Conservation (phyloP, 2,329 filamentous ascomycete species). For the Aspergillus sp. region DNA sequence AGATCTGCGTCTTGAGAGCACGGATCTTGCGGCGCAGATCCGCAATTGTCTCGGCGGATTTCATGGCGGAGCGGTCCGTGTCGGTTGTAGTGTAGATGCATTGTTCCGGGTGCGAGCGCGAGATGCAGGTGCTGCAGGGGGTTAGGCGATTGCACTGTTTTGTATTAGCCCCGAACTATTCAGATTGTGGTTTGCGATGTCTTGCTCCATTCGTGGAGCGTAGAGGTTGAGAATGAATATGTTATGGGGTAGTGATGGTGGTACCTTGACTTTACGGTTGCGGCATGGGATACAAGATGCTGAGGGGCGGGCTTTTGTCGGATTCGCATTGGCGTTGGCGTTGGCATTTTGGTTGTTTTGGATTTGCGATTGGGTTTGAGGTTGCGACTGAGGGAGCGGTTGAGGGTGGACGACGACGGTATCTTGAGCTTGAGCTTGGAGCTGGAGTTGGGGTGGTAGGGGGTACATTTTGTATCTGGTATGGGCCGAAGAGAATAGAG, state of each 20-base stretch:
- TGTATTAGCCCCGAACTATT: no score
- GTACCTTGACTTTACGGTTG: constrained; percentile 2
- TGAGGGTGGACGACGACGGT: no score
- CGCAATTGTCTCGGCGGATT: constrained; percentile 11
- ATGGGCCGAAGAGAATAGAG: no score
- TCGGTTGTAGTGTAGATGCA: constrained; percentile 11
- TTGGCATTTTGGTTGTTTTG: neutral
- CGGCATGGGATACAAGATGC: neutral
- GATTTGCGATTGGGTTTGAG: neutral
- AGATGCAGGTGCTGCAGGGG: constrained; percentile 12
- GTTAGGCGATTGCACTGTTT: constrained; percentile 11
- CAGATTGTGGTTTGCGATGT: neutral
- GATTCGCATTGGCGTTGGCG: neutral
- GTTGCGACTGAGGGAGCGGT: neutral
- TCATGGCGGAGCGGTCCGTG: constrained; percentile 13
- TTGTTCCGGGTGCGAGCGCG: constrained; percentile 7
- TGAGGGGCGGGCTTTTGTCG: neutral
- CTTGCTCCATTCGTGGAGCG: neutral
- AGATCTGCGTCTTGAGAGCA: constrained; percentile 1
- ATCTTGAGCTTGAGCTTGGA: no score
- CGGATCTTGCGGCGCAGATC: constrained; percentile 7
- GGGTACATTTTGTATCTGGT: no score
- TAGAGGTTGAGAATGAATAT: neutral
- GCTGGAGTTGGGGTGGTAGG: no score
- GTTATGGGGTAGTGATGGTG: neutral